Percentiles rank a stretch among this genome's conserved stretches.
Conservation (phyloP, 2,329 filamentous ascomycete species). For the Lachnellula suecica region DNA sequence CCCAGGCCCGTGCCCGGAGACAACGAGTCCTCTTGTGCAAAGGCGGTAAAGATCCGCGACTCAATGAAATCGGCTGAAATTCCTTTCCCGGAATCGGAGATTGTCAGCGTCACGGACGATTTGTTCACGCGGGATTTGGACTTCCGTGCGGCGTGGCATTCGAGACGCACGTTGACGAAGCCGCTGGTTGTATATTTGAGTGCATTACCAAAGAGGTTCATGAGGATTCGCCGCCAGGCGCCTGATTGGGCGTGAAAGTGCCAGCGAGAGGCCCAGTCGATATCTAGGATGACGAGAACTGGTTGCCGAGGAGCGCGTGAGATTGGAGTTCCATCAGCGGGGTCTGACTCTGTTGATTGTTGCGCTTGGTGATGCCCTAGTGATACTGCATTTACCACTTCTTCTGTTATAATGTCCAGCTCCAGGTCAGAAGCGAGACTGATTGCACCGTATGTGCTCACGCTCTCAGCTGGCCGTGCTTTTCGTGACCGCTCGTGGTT, state of each 20-base stretch:
- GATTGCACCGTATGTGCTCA: background rate
- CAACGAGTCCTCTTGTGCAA: constrained; percentile 60
- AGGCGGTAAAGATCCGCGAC: constrained; percentile 57
- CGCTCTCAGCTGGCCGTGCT: background rate
- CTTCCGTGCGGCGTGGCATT: constrained; percentile 9
- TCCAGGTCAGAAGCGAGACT: background rate
- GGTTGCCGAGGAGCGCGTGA: background rate
- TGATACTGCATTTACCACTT: background rate
- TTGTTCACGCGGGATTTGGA: background rate
- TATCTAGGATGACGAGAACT: background rate
- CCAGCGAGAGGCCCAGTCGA: constrained; percentile 27
- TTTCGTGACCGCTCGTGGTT: background rate
- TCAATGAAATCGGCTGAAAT: constrained; percentile 61
- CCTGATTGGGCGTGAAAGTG: constrained; percentile 16
- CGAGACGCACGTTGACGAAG: constrained; percentile 42
- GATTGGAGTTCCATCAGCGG: background rate
- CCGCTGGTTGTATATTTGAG: constrained; percentile 58
- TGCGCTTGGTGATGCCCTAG: background rate
- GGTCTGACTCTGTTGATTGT: background rate
- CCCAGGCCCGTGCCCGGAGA: constrained; percentile 61
- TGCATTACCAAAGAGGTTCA: constrained; percentile 61
- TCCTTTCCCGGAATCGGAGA: constrained; percentile 61
- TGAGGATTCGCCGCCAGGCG: constrained; percentile 42
- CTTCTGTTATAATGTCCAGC: background rate
- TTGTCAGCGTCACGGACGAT: constrained; percentile 35